Evolutionary conservation across 2,329 filamentous ascomycete species (phyloP), one percentile per base, ranked within the genome.

Genomic region (Dactylellina drechsleri): DNA sequence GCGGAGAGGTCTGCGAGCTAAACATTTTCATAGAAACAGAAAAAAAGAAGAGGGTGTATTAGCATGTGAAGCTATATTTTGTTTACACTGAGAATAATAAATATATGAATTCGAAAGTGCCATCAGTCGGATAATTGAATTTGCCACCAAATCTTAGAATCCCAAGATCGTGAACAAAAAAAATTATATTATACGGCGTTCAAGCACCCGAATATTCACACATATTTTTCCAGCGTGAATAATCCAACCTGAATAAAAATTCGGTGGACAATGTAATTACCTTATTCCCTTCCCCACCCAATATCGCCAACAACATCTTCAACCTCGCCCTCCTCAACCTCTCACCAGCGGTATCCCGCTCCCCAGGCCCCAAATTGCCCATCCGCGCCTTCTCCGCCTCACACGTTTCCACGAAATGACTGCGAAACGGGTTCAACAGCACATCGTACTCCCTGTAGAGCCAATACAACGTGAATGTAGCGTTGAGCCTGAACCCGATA

Each of bases 401-500:
- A 26, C 77, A 78, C 5, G 76, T 68, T 40, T 76, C 66, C 8
- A 79, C 76, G 68, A 78, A 79, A 60, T 79, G 76, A 59, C 72
- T 73, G 45, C 79, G 50, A 31, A 75, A 77, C 28, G 79, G 79
- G 45, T 79, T 79, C 64, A 77, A 64, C 13, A 61, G 70, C 23
- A 79, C 62, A n/a, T 72, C 75, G 57, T 77, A 78, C 26, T 78
- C 78, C 16, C 75, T 53, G 62, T 79, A 79, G 53, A 79, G 62
- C 73, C 77, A 76, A 23, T 77, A 79, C 16, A 79, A 57, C 53
- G 78, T 70, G 41, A 79, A 79, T 16, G 79, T 78, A 16, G 79
- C 74, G 49, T 79, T 79, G 59, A 79, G 68, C 71, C 78, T 71
- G 65, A 79, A 78, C 6, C 71, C 76, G 28, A 79, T 76, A 76